Evolutionary conservation across 2,329 filamentous ascomycete genomes (phyloP).

Genomic region (Lachnellula willkommii): DNA sequence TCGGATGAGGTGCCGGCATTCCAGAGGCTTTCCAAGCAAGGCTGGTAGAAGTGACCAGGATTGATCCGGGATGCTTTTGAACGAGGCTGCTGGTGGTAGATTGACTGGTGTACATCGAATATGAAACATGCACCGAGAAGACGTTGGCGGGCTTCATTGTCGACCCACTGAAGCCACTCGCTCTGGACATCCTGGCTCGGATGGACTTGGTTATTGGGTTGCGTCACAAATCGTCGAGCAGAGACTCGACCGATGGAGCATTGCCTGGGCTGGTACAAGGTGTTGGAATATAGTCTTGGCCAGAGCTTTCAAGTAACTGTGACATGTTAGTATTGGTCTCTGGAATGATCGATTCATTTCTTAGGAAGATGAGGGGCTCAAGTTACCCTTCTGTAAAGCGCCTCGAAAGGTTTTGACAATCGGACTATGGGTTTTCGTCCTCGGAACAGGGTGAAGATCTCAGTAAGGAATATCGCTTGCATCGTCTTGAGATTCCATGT

Average conservation of each 20-base stretch:
- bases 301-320: conserved; percentile 18
- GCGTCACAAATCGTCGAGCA: conserved; percentile 18
- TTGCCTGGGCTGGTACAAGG: conserved; percentile 13
- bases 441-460: conserved; percentile 29
- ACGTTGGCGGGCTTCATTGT: conserved; percentile 47
- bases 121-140: conserved; percentile 53
- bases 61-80: conserved; percentile 12
- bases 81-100: conserved; percentile 45
- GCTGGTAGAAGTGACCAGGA: conserved; percentile 13
- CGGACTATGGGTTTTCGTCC: conserved; percentile 24
- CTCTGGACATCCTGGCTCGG: conserved; percentile 10
- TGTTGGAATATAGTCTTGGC: conserved; percentile 10
- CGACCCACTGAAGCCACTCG: conserved; percentile 48
- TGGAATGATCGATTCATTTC: not conserved
- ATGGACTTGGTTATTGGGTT: conserved; percentile 1
- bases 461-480: conserved; percentile 31
- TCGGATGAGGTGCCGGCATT: conserved; percentile 39
- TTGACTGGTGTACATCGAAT: conserved; percentile 50
- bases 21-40: conserved; percentile 43
- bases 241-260: conserved; percentile 12
- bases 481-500: conserved; percentile 26
- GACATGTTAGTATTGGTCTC: not conserved
- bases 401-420: conserved; percentile 26
- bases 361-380: not conserved
- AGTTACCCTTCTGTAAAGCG: conserved; percentile 26